phyloP scores from a whole-genome alignment of 78 protist genomes.

The Dictyostelium intermedium region DNA sequence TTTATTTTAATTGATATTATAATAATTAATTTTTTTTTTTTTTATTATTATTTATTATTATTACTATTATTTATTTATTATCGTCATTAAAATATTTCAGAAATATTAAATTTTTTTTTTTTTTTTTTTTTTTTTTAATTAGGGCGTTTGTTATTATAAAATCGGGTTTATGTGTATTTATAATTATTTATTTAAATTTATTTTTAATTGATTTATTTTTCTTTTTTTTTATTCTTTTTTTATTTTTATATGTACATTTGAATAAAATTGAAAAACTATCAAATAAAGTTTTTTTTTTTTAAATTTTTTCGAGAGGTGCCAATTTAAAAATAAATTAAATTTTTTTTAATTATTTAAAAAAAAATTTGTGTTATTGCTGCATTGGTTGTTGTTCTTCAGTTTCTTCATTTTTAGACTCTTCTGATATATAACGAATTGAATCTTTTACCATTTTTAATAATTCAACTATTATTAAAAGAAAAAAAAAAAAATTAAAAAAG shows the following conservation, averaged over 20 bases:
- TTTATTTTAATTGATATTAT: no score
- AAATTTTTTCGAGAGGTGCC: neutral
- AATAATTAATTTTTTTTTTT: no score
- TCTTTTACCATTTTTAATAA: slow-evolving; percentile 49
- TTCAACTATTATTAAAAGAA: neutral
- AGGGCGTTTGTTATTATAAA: no score
- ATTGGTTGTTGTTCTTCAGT: neutral
- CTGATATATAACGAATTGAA: slow-evolving; percentile 19
- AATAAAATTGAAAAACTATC: no score
- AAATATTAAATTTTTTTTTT: neutral
- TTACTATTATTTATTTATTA: no score
- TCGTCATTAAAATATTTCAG: no score
- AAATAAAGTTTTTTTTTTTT: neutral
- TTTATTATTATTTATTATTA: no score
- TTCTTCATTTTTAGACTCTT: slow-evolving; percentile 11
- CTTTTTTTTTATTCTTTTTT: neutral
- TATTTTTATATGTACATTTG: neutral
- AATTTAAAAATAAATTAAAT: neutral
- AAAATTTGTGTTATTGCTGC: neutral
- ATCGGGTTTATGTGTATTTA: neutral
- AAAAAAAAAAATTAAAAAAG: neutral
- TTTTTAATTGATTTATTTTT: neutral
- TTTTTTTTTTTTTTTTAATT: neutral
- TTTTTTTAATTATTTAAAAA: neutral
- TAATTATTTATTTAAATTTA: neutral